These are phyloP conservation scores for Knufia fluminis DNA, from an alignment of 2,329 filamentous ascomycete genomes.

Conservation along the genomic window DNA sequence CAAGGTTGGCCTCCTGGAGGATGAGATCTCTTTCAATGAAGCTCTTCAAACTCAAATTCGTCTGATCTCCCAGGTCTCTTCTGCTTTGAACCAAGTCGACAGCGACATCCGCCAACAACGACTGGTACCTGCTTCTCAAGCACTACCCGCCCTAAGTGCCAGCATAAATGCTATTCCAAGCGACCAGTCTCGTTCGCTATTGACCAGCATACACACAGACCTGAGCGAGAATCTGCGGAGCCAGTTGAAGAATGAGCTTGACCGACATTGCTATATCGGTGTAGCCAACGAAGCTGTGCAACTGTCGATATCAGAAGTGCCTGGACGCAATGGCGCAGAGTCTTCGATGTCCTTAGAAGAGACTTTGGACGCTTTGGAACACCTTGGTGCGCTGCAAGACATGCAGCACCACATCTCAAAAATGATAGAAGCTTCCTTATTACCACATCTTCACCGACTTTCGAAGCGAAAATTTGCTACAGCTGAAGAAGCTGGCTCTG, in stretches of 20 bases:
- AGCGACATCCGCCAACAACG: slow-evolving; percentile 11
- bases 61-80: slow-evolving; percentile 8
- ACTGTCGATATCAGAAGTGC: not conserved
- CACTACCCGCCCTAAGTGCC: slow-evolving; percentile 8
- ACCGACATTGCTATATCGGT: not conserved
- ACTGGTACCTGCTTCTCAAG: slow-evolving; percentile 14
- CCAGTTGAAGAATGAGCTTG: not conserved
- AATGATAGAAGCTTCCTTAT: slow-evolving; percentile 5
- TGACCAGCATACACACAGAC: slow-evolving; percentile 7
- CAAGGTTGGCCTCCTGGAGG: slow-evolving; percentile 48
- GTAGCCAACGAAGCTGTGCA: not conserved
- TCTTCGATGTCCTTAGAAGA: not conserved
- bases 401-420: not conserved
- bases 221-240: slow-evolving; percentile 14
- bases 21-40: slow-evolving; percentile 52
- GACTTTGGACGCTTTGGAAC: slow-evolving; percentile 2
- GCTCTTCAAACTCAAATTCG: slow-evolving; percentile 23
- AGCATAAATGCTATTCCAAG: slow-evolving; percentile 1
- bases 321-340: not conserved
- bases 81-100: slow-evolving; percentile 15
- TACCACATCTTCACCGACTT: slow-evolving; percentile 15
- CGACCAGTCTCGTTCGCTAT: not conserved
- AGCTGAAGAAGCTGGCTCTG: slow-evolving; percentile 22
- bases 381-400: slow-evolving; percentile 6
- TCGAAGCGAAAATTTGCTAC: slow-evolving; percentile 11